phyloP scores from a whole-genome alignment of 257 asterid species.

The Rhazya stricta region DNA sequence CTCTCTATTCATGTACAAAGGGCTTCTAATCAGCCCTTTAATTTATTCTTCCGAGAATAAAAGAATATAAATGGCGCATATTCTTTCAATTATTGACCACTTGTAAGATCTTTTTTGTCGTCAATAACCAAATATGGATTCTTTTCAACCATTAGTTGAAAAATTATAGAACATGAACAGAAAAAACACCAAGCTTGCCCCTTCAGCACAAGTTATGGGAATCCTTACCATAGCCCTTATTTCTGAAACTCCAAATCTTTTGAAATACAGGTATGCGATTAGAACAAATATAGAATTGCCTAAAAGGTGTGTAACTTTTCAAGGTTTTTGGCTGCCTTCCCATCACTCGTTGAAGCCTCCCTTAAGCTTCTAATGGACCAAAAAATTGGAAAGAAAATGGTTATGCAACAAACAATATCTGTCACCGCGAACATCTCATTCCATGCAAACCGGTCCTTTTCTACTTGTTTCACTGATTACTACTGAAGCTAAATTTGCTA shows the following conservation, averaged over 20 bases:
- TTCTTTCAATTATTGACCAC: background rate
- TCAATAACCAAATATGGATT: slow-evolving; percentile 23
- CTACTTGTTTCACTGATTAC: slow-evolving; percentile 29
- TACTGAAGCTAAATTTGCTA: slow-evolving; percentile 29
- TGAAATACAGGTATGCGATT: slow-evolving; percentile 32
- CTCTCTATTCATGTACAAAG: too few relatives aligned
- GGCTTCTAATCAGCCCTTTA: too few relatives aligned
- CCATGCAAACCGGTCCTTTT: slow-evolving; percentile 28
- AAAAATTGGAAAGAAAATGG: slow-evolving; percentile 31
- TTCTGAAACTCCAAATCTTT: slow-evolving; percentile 30
- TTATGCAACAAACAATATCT: slow-evolving; percentile 35
- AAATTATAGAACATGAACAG: slow-evolving; percentile 29
- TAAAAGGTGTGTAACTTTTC: slow-evolving; percentile 29
- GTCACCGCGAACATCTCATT: slow-evolving; percentile 30
- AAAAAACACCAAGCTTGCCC: slow-evolving; percentile 31
- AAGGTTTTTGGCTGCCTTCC: slow-evolving; percentile 32
- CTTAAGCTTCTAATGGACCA: slow-evolving; percentile 32
- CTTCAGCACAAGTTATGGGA: slow-evolving; percentile 24
- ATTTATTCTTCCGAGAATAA: too few relatives aligned
- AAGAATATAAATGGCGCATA: background rate
- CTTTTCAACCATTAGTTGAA: slow-evolving; percentile 24
- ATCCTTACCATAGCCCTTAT: slow-evolving; percentile 22
- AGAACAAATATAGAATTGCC: slow-evolving; percentile 32
- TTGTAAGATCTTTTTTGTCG: background rate
- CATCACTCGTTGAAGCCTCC: slow-evolving; percentile 32